Evolutionary conservation across 805 yeast genomes (phyloP), one percentile per base, ranked within the genome.

Genomic region (Suhomyces tanzawaensis): DNA sequence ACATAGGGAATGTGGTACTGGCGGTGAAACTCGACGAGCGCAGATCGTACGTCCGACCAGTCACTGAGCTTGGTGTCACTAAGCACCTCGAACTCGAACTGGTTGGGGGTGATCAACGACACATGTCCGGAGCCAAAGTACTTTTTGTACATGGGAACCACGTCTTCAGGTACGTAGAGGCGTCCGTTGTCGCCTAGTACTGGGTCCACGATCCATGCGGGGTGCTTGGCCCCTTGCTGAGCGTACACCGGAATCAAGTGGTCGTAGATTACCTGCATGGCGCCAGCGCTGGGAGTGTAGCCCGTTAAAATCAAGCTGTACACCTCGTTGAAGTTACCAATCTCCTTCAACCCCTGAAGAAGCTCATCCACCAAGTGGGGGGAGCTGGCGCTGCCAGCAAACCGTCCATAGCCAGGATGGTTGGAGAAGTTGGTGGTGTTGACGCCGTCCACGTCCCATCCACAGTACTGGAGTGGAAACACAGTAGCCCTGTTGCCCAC

Each of bases 401-500:
- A 79, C 9, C 58, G 45, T 0, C 85, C 86, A 59, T 88, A 88
- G 1, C 96, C 98, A 2, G 97, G 91, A 62, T 91, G 97, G 51
- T 91, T 89, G 1, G 96, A 86, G 50, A 82, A 81, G 53, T 87
- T 85, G 15, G 90, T 95, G 1, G 95, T 87, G 61, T 91, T 87
- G 38, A 93, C 69, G 16, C 80, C 80, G 57, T 91, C 96, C 7
- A 90, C 95, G 55, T 93, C 91, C 96, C 97, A 91, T 0, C 93
- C 95, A 31, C 77, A 70, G 29, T 79, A 67, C 55, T 91, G 97
- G 16, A 91, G 64, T 0, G 98, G 96, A 55, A 93, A 85, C 2
- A 91, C 85, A 1, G 93, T 86, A 0, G 96, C 95, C 40, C 81
- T 76, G 58, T 89, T 89, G 1, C 99, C 99, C 2, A 93, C 99